phyloP scores from a whole-genome alignment of 2,329 filamentous ascomycete genomes.

The Hypoxylon sp. region DNA sequence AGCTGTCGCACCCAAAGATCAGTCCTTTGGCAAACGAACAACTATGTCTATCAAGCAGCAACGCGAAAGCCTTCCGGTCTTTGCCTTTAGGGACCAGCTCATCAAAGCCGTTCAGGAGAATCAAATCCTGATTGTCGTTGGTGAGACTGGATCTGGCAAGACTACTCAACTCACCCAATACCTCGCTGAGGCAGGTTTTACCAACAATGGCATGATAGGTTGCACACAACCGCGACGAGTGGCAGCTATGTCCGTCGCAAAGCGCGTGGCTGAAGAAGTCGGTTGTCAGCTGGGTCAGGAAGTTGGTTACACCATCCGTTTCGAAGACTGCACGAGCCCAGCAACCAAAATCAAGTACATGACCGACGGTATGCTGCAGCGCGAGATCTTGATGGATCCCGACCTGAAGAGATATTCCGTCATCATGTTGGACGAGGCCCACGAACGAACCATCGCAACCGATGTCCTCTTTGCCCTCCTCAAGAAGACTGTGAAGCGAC shows the following conservation, averaged over 20 bases:
- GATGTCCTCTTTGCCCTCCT: slow-evolving; percentile 94
- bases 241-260: slow-evolving; percentile 96
- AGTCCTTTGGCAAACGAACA: slow-evolving; percentile 87
- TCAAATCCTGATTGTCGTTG: slow-evolving; percentile 94
- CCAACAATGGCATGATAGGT: slow-evolving; percentile 88
- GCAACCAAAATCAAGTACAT: slow-evolving; percentile 98
- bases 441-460: slow-evolving; percentile 96
- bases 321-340: slow-evolving; percentile 91
- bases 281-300: slow-evolving; percentile 91
- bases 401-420: slow-evolving; percentile 91
- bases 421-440: slow-evolving; percentile 98
- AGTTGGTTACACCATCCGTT: slow-evolving; percentile 97
- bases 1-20: slow-evolving; percentile 82
- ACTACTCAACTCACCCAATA: slow-evolving; percentile 98
- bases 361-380: slow-evolving; percentile 98
- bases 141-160: slow-evolving; percentile 97
- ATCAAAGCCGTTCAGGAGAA: slow-evolving; percentile 89
- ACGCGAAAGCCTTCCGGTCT: slow-evolving; percentile 89
- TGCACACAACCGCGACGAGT: slow-evolving; percentile 98
- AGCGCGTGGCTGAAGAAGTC: slow-evolving; percentile 96
- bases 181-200: slow-evolving; percentile 91
- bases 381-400: slow-evolving; percentile 93
- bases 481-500: slow-evolving; percentile 90
- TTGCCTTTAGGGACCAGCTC: slow-evolving; percentile 86
- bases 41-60: slow-evolving; percentile 96